Evolutionary conservation across 2,329 filamentous ascomycete species (phyloP).

Genomic region (Ceratocystis lukuohia): DNA sequence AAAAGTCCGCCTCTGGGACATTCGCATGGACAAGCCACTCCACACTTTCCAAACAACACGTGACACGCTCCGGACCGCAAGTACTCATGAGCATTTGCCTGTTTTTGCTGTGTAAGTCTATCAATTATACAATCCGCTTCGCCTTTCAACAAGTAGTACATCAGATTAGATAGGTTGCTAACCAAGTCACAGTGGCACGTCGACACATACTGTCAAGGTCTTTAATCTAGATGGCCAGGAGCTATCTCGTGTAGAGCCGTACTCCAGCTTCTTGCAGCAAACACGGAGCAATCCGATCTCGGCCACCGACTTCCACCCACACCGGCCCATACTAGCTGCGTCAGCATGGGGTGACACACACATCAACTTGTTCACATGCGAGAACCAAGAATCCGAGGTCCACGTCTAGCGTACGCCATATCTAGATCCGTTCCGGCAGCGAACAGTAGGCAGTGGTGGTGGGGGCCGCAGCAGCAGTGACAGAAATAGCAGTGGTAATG

Average conservation of each 20-base stretch:
- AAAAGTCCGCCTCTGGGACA: constrained; percentile 91
- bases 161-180: background rate
- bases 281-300: constrained; percentile 72
- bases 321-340: constrained; percentile 80
- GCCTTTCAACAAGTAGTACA: background rate
- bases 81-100: constrained; percentile 89
- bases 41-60: constrained; percentile 61
- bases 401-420: constrained; percentile 13
- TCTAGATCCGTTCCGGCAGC: constrained; percentile 15
- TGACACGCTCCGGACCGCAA: constrained; percentile 69
- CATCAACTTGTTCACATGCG: constrained; percentile 74
- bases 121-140: background rate
- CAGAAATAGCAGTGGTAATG: too few relatives aligned
- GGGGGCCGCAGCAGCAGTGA: too few relatives aligned
- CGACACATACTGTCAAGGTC: constrained; percentile 74
- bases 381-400: constrained; percentile 31
- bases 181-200: constrained; percentile 54
- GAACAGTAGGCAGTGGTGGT: background rate
- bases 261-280: constrained; percentile 74
- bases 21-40: constrained; percentile 69
- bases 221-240: constrained; percentile 77
- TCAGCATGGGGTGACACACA: constrained; percentile 78
- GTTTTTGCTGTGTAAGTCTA: constrained; percentile 78
- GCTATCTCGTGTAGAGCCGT: constrained; percentile 75
- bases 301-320: constrained; percentile 86